Evolutionary conservation across 495 filamentous ascomycete species (phyloP), one percentile per base, ranked within the genome.

Genomic region (Poronia punctata): DNA sequence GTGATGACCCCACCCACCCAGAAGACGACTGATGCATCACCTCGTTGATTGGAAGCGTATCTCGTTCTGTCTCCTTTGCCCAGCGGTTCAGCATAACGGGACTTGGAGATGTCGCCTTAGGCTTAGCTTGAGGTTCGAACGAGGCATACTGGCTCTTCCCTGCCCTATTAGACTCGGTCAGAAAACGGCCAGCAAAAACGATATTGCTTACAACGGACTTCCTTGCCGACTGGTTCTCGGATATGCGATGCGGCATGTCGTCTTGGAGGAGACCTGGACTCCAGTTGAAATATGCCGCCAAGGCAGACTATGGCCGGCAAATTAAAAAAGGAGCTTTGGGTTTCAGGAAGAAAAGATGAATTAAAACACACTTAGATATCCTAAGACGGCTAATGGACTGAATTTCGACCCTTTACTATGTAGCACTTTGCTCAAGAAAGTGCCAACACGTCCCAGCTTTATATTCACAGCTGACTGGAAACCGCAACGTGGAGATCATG

Each of bases 41-140:
- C 50, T 70, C 66, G 43, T 30, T 62, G 38, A 67, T 55, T 31
- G 66, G 54, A 29, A 70, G 60, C n/a, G 64, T 60, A 12, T 43
- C 53, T 7, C 49, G 57, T 25, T 52, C 39, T 16, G 52, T 55
- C 45, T 70, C 61, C 17, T 46, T 53, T 18, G 43, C 49, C 64
- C 65, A 70, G 22, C 45, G 45, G 26, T 49, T 50, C 35, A 70
- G 40, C 64, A 68, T 69, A 14, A 54, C 53, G 3, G 53, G 39
- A 19, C 45, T 46, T 23, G 55, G 47, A 14, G 38, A 40, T 26
- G 12, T 11, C 24, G 27, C n/a, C 28, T 22, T 37, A 4, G 35
- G 11, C 14, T 35, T 27, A 19, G 38, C 19, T 25, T 31, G 39
- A 22, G 43, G 16, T 43, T 50, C 32, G 24, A 34, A n/a, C 8